phyloP scores from a whole-genome alignment of 768 basidiomycete genomes.

The Lactarius hengduanensis region DNA sequence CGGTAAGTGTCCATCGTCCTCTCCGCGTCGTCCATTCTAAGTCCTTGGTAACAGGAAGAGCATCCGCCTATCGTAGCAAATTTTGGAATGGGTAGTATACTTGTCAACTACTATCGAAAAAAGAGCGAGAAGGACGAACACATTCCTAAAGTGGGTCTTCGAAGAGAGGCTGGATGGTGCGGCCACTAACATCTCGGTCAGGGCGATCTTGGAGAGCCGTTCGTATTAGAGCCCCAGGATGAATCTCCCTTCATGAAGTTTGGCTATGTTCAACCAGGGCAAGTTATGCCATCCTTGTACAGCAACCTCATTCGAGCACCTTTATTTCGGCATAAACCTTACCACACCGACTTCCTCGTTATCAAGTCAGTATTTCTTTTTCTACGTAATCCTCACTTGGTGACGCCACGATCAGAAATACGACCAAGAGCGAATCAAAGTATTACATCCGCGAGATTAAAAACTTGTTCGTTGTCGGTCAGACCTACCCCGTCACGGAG shows the following conservation, averaged over 20 bases:
- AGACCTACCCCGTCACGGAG: constrained; percentile 94
- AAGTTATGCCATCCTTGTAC: constrained; percentile 89
- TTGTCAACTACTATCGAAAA: constrained; percentile 99
- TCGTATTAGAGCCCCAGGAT: constrained; percentile 93
- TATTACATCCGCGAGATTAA: constrained; percentile 94
- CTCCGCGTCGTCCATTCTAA: constrained; percentile 22
- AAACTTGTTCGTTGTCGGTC: constrained; percentile 91
- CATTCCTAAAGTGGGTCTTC: constrained; percentile 71
- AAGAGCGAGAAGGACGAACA: constrained; percentile 91
- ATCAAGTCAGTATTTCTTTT: constrained; percentile 56
- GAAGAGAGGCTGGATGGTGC: constrained; percentile 5
- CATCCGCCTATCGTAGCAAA: constrained; percentile 94
- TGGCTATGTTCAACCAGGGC: constrained; percentile 90
- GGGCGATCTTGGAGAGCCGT: constrained; percentile 92
- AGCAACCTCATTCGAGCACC: constrained; percentile 95
- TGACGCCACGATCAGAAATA: constrained; percentile 55
- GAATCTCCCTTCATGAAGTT: constrained; percentile 99
- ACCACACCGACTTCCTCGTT: constrained; percentile 89
- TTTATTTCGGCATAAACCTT: constrained; percentile 87
- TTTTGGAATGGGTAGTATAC: constrained; percentile 95
- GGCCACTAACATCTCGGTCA: constrained; percentile 34
- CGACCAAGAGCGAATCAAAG: constrained; percentile 83
- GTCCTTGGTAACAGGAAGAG: constrained; percentile 66
- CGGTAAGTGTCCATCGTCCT: constrained; percentile 49
- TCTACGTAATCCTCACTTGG: neutral